Evolutionary conservation across 108 stramenopile genomes (phyloP).

Genomic region (Cyclotella baltica): DNA sequence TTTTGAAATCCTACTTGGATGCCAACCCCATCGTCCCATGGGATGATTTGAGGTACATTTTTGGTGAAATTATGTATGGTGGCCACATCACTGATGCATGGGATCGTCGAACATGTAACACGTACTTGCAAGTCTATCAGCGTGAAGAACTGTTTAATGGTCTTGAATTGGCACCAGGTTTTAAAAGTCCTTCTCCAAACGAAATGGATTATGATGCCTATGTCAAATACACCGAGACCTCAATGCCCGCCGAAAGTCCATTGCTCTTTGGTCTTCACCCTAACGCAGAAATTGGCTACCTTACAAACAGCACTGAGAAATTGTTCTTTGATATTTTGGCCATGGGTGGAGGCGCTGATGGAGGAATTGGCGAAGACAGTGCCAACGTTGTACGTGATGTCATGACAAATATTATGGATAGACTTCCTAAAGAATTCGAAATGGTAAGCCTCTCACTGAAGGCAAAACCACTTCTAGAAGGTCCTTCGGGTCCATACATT

Average conservation of each 20-base stretch:
- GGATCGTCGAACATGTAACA: slow-evolving; percentile 82
- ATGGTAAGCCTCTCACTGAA: slow-evolving; percentile 62
- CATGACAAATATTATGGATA: slow-evolving; percentile 62
- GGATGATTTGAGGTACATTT: slow-evolving; percentile 86
- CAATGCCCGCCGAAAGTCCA: slow-evolving; percentile 75
- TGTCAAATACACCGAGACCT: slow-evolving; percentile 57
- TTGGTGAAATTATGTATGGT: slow-evolving; percentile 92
- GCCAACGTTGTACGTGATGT: slow-evolving; percentile 45
- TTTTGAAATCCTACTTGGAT: slow-evolving; percentile 68
- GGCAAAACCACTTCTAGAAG: slow-evolving; percentile 70
- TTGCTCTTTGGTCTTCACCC: slow-evolving; percentile 82
- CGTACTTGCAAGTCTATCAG: slow-evolving; percentile 68
- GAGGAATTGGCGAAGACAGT: slow-evolving; percentile 30
- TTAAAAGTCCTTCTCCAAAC: slow-evolving; percentile 66
- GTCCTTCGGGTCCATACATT: slow-evolving; percentile 72
- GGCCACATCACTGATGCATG: slow-evolving; percentile 88
- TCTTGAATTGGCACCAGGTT: slow-evolving; percentile 77
- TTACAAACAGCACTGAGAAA: slow-evolving; percentile 63
- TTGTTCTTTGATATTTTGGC: slow-evolving; percentile 69
- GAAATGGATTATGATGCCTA: slow-evolving; percentile 66
- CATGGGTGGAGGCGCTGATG: slow-evolving; percentile 62
- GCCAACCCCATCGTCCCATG: slow-evolving; percentile 74
- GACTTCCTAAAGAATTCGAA: slow-evolving; percentile 71
- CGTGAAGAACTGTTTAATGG: slow-evolving; percentile 30
- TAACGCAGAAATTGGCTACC: slow-evolving; percentile 84